A percentile compares a stretch with the other conserved stretches of the same genome.
phyloP scores from a whole-genome alignment of 2,329 filamentous ascomycete genomes.

The Xylariomycetidae sp. region DNA sequence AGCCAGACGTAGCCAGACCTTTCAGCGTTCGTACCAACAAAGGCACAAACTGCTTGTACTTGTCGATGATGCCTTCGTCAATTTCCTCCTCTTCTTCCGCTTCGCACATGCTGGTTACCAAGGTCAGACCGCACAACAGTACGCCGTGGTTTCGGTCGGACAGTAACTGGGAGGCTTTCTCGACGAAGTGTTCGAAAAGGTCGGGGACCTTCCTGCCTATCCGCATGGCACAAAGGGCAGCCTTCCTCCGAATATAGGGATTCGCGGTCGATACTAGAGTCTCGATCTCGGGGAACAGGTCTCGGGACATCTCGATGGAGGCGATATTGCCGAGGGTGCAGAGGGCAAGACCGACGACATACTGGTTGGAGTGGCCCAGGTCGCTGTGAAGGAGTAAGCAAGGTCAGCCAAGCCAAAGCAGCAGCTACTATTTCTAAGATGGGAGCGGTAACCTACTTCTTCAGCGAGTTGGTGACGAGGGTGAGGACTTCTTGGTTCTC shows the following conservation, averaged over 20 bases:
- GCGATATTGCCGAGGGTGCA: conserved; percentile 97
- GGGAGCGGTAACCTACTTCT: conserved; percentile 66
- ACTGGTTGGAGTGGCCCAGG: conserved; percentile 94
- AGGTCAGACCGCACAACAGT: conserved; percentile 81
- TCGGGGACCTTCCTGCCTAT: conserved; percentile 98
- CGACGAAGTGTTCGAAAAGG: conserved; percentile 91
- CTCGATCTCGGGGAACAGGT: conserved; percentile 94
- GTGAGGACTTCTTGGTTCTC: conserved; percentile 99
- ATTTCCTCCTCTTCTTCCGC: conserved; percentile 88
- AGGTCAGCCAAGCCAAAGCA: conserved; percentile 31
- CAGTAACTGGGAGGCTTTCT: conserved; percentile 83
- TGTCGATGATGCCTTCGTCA: conserved; percentile 84
- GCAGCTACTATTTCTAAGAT: too few species aligned
- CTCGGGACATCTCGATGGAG: conserved; percentile 95
- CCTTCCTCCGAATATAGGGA: conserved; percentile 96
- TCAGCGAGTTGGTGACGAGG: conserved; percentile 92
- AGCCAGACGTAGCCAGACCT: conserved; percentile 86
- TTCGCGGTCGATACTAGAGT: conserved; percentile 86
- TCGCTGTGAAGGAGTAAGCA: conserved; percentile 52
- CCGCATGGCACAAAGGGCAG: conserved; percentile 96
- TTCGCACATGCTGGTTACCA: conserved; percentile 89
- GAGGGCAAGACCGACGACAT: conserved; percentile 91
- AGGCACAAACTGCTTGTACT: conserved; percentile 82
- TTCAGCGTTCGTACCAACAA: conserved; percentile 86
- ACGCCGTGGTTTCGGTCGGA: conserved; percentile 96